Evolutionary conservation across 176 grass and related monocot genomes (phyloP).

Genomic region (Elaeis guineensis): DNA sequence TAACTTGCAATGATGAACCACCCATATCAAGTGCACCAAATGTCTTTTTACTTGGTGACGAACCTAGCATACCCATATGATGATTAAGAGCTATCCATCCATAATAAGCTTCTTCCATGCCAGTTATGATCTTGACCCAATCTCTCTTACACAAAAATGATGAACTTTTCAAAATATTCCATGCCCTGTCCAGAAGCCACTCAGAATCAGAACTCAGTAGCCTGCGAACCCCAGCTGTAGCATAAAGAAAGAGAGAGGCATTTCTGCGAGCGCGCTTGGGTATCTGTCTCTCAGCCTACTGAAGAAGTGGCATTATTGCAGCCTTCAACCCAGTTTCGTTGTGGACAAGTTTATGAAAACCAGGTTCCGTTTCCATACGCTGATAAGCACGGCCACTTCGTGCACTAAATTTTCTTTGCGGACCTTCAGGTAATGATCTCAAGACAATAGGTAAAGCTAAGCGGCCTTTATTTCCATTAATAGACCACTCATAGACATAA

Average conservation of each 20-base stretch:
- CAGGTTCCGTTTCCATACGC: conserved; percentile 96
- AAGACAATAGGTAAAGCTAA: conserved; percentile 55
- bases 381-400: conserved; percentile 72
- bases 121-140: conserved; percentile 80
- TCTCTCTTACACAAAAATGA: conserved; percentile 91
- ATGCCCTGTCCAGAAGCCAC: conserved; percentile 85
- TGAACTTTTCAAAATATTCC: conserved; percentile 89
- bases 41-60: conserved; percentile 52
- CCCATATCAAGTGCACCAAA: conserved; percentile 96
- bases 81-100: conserved; percentile 97
- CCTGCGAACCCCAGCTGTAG: conserved; percentile 88
- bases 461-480: conserved; percentile 53
- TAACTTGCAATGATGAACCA: conserved; percentile 97
- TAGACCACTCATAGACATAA: conserved; percentile 83
- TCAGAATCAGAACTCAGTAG: conserved; percentile 76
- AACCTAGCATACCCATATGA: conserved; percentile 61
- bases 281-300: conserved; percentile 82
- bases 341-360: conserved; percentile 82
- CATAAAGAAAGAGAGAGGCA: conserved; percentile 84
- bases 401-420: conserved; percentile 55
- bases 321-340: conserved; percentile 71
- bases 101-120: conserved; percentile 99
- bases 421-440: conserved; percentile 62
- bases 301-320: conserved; percentile 79
- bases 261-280: conserved; percentile 57